Conservation (phyloP, 257 asterid species). For the Datura wrightii region DNA sequence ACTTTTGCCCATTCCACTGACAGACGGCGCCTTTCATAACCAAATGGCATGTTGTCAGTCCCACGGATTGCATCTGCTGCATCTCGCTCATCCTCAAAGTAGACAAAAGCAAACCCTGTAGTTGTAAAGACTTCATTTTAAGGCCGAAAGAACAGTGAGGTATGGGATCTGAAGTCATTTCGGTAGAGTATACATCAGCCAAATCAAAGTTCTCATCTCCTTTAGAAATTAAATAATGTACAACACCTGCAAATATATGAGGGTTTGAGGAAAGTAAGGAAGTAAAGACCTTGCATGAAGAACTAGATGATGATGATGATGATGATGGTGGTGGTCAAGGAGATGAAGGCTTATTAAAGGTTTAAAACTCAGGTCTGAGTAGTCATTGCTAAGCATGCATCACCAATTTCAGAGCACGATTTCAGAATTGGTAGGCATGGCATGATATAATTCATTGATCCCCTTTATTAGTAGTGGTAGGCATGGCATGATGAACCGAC, state of each 20-base stretch:
- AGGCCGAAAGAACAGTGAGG: not conserved
- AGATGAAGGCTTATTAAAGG: conserved; percentile 57
- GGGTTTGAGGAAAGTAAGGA: conserved; percentile 79
- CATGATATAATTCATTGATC: conserved; percentile 76
- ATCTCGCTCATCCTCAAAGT: conserved; percentile 89
- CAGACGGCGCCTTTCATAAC: conserved; percentile 68
- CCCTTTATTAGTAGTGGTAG: conserved; percentile 64
- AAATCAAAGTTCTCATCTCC: conserved; percentile 51
- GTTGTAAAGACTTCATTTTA: conserved; percentile 37
- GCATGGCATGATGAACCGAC: conserved; percentile 76
- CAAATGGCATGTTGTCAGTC: conserved; percentile 70
- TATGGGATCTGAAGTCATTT: conserved; percentile 28
- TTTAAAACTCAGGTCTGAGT: conserved; percentile 58
- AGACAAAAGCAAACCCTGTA: conserved; percentile 90
- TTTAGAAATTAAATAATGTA: conserved; percentile 50
- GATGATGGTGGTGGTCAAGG: not conserved
- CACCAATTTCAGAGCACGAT: conserved; percentile 80
- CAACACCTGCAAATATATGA: conserved; percentile 89
- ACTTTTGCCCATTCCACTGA: conserved; percentile 98
- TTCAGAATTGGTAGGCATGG: conserved; percentile 77
- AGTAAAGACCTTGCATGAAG: conserved; percentile 76
- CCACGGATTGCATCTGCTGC: conserved; percentile 84
- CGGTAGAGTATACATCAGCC: conserved; percentile 39
- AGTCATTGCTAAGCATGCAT: conserved; percentile 79
- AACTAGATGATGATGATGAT: conserved; percentile 60